Evolutionary conservation across 2,329 filamentous ascomycete genomes (phyloP), one percentile per base, ranked within the genome.

Genomic region (Orbilia blumenaviensis): DNA sequence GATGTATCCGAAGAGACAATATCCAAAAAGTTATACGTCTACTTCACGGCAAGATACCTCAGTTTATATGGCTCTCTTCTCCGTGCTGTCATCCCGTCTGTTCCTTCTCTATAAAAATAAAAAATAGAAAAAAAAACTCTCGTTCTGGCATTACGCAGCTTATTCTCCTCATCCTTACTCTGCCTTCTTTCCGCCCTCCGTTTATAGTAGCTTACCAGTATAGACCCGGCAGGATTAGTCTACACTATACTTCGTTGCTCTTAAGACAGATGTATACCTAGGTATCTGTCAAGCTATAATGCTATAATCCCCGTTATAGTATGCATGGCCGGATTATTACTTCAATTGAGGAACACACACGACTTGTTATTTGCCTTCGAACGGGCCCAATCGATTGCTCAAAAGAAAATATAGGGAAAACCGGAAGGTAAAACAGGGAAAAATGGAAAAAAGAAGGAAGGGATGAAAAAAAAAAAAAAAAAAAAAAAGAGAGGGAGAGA

Each of bases 161-260:
- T 56, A 56, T 56, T 32, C 52, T 38, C 52, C 32, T 12, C 32
- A 56, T 61, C 69, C 62, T 56, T 50, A 42, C 58, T 67, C 14
- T 50, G n/a, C 48, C 48, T 61, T 56, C 46, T 62, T 62, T 58
- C 69, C 71, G 56, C 71, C 67, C 56, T 63, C 63, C 71, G 67
- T 60, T 75, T 68, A 75, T 68, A 75, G 50, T 50, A 63, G 44
- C 63, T 63, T 67, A 63, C 63, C 46, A 44, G 63, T 68, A 68
- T 75, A 64, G 58, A 41, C 68, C 52, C 29, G 63, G 52, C 54
- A 66, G 63, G 44, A 67, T 67, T 75, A 64, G 46, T 52, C 44
- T 56, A 56, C 23, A 60, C 32, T 62, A 32, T 58, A 54, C 42
- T 32, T 61, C 38, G 36, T 18, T 61, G 52, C 52, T 50, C 48